Evolutionary conservation across 2,329 filamentous ascomycete genomes (phyloP).

Genomic region (Phoma sp.): DNA sequence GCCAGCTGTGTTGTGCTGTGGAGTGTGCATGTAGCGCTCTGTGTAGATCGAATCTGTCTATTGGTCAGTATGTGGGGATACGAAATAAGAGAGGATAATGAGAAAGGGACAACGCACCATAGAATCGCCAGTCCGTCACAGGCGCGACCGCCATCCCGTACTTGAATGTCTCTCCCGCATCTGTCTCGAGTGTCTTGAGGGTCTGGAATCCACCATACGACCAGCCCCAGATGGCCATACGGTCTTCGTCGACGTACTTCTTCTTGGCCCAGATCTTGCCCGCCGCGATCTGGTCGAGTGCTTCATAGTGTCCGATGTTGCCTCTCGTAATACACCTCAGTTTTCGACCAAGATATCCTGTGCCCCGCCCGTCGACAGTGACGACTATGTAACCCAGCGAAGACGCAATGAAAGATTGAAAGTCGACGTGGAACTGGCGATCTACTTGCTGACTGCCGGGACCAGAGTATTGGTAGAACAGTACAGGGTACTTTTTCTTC

Average conservation of each 20-base stretch:
- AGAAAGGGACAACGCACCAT: constrained; percentile 57
- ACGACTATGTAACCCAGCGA: constrained; percentile 90
- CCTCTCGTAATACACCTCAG: constrained; percentile 82
- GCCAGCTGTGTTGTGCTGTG: constrained; percentile 77
- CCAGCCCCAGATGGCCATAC: constrained; percentile 98
- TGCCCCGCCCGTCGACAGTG: constrained; percentile 91
- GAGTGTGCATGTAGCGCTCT: constrained; percentile 96
- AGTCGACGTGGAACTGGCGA: constrained; percentile 83
- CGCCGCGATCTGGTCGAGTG: constrained; percentile 87
- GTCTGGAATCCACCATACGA: constrained; percentile 96
- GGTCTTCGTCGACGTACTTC: constrained; percentile 79
- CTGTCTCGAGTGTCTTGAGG: constrained; percentile 90
- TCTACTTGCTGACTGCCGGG: constrained; percentile 89
- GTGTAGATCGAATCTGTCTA: constrained; percentile 81
- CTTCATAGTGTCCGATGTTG: constrained; percentile 83
- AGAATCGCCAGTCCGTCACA: constrained; percentile 97
- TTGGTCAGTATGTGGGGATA: constrained; percentile 7
- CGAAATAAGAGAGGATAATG: not conserved
- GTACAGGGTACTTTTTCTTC: constrained; percentile 85
- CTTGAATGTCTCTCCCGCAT: constrained; percentile 86
- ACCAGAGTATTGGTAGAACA: constrained; percentile 94
- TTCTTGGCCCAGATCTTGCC: constrained; percentile 84
- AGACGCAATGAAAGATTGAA: constrained; percentile 87
- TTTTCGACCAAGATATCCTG: constrained; percentile 85
- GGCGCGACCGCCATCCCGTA: constrained; percentile 99